Evolutionary conservation across 75 land plant species (phyloP).

Genomic region (Sequoiadendron giganteum): DNA sequence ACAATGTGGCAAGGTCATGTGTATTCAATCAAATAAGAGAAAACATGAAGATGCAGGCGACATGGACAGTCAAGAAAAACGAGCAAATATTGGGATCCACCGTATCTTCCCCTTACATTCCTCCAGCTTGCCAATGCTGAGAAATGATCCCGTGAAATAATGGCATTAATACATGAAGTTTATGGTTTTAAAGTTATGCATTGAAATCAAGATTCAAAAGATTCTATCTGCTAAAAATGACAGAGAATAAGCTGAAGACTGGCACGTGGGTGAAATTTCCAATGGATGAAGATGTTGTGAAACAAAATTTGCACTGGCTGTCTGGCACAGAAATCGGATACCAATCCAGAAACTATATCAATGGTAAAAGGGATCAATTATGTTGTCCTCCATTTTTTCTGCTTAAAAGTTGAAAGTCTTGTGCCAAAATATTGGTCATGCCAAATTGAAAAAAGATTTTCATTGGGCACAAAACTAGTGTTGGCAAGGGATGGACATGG

Average conservation of each 20-base stretch:
- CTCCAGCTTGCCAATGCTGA: background rate
- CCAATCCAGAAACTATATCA: background rate
- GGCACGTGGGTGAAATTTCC: background rate
- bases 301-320: background rate
- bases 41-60: constrained; percentile 10
- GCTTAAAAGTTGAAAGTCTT: too few relatives aligned
- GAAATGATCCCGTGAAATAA: background rate
- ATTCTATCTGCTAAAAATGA: too few relatives aligned
- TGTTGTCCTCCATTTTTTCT: too few relatives aligned
- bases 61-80: constrained; percentile 21
- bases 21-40: constrained; percentile 21
- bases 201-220: too few relatives aligned
- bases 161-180: too few relatives aligned
- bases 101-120: background rate
- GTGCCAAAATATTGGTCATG: too few relatives aligned
- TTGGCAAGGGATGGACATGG: too few relatives aligned
- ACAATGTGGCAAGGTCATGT: background rate
- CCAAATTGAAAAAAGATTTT: too few relatives aligned
- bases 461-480: too few relatives aligned
- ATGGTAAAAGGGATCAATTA: too few relatives aligned
- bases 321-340: background rate
- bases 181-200: too few relatives aligned
- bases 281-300: background rate
- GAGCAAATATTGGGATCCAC: background rate
- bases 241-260: background rate